Evolutionary conservation across 1,284 basidiomycete species (phyloP).

Genomic region (Cryptococcus floricola): DNA sequence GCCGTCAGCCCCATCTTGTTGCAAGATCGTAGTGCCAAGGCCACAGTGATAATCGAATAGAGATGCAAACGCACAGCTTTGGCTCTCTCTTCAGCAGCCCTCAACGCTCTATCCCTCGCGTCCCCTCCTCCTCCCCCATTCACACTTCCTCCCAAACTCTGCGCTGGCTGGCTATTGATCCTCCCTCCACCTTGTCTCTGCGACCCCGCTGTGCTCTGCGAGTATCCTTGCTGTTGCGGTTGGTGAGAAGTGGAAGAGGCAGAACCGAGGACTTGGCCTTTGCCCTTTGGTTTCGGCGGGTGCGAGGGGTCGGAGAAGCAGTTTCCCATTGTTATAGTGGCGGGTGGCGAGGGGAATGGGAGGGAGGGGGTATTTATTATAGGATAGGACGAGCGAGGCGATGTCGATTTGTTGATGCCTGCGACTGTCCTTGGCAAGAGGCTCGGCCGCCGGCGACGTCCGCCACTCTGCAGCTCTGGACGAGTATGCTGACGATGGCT

Average conservation of each 20-base stretch:
- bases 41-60: neutral
- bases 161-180: slow-evolving; percentile 16
- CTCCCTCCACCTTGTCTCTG: slow-evolving; percentile 2
- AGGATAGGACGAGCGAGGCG: too few species aligned
- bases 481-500: too few species aligned
- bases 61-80: slow-evolving; percentile 35
- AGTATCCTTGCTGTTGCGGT: slow-evolving; percentile 2
- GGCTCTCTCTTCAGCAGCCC: slow-evolving; percentile 45
- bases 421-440: too few species aligned
- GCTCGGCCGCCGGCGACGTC: too few species aligned
- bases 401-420: too few species aligned
- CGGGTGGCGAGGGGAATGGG: too few species aligned
- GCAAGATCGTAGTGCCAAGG: neutral
- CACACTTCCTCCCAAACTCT: slow-evolving; percentile 9
- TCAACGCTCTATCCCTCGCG: slow-evolving; percentile 37
- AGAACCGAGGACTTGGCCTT: slow-evolving; percentile 43
- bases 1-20: neutral
- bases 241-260: slow-evolving; percentile 3
- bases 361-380: too few species aligned
- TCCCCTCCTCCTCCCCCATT: slow-evolving; percentile 17
- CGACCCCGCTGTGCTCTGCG: slow-evolving; percentile 1
- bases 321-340: slow-evolving; percentile 38
- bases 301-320: slow-evolving; percentile 49
- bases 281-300: slow-evolving; percentile 15
- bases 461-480: too few species aligned